These are phyloP conservation scores for Helminthosporium solani DNA, from an alignment of 2,329 filamentous ascomycete species.

Conservation along the genomic window DNA sequence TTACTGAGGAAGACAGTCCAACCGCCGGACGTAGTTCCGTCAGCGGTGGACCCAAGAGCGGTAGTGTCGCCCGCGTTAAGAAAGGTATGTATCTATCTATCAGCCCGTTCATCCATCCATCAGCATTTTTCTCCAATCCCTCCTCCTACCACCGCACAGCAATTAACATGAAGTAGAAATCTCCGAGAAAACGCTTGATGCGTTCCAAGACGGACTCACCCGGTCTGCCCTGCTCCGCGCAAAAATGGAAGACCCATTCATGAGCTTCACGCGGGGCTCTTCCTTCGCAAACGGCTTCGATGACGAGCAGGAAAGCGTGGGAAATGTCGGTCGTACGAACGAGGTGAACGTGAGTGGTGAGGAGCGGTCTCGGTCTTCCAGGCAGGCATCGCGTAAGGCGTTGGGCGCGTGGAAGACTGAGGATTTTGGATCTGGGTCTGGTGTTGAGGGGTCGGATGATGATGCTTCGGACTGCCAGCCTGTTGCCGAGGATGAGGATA, in stretches of 20 bases:
- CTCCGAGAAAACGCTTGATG: background rate
- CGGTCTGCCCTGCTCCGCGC: background rate
- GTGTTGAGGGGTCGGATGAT: background rate
- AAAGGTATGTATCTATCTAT: conserved; percentile 4
- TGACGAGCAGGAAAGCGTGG: too few species aligned
- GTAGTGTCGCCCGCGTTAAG: conserved; percentile 1
- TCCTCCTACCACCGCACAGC: too few species aligned
- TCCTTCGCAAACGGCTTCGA: too few species aligned
- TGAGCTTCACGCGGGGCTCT: too few species aligned
- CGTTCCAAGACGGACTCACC: background rate
- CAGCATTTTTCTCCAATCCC: too few species aligned
- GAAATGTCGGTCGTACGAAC: background rate
- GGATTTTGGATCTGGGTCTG: background rate
- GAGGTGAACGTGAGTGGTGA: background rate
- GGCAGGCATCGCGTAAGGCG: conserved; percentile 8
- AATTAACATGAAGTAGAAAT: background rate
- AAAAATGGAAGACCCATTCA: background rate
- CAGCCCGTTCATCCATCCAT: too few species aligned
- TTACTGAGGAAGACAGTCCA: conserved; percentile 1
- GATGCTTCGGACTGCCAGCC: conserved; percentile 8
- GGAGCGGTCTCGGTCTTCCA: conserved; percentile 2
- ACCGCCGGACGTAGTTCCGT: background rate
- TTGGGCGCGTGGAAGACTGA: conserved; percentile 3
- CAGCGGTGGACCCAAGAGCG: background rate
- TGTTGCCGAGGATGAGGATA: background rate